Base-by-base conservation (phyloP, 495 filamentous ascomycete species). In the Penicillium chermesinum region DNA sequence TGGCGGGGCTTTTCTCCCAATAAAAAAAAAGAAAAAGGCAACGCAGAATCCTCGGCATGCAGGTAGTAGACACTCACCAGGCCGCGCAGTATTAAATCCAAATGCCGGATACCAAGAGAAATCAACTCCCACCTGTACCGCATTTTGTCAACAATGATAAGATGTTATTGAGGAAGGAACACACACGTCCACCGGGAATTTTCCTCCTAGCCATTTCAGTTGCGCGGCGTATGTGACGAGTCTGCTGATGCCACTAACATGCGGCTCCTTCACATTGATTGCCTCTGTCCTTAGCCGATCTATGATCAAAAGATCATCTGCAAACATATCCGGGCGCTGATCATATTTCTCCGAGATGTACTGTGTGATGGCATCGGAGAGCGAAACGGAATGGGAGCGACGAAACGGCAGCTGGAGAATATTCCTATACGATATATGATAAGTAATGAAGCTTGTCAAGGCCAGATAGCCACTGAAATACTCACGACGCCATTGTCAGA, bases 311-410 rank as follows among this genome's bases (percentile, higher is more conserved):
- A 98, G 78, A 69, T 98, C 93, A 41, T 87, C 76, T 50, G 83
- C 79, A 67, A 98, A 98, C 89, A 96, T 95, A 65, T 95, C 89
- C 44, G 94, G 93, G 66, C 96, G 93, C 63, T 98, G 93, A 68
- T 97, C 93, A 85, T 98, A 98, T 78, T 97, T 96, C 62, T 82
- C 86, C 34, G 88, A 95, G 52, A 98, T 98, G 71, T 98, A 97
- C 60, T 95, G 88, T 53, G 88, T 90, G 58, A 98, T 89, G 30
- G 91, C 85, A 54, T 74, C 68, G 30, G 88, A 85, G 32, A 97
- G 76, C 47, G 83, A 84, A 42, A 95, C 76, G 22, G 82, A 68
- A 53, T 85, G 79, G 35, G 89, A 89, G 54, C 82, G 86, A 51
- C 93, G 89, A 68, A 98, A 98, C 3, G 91, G 91, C 52, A 98